These are phyloP conservation scores for Globisporangium emineosum DNA, from an alignment of 352 stramenopile species.

Conservation along the genomic window DNA sequence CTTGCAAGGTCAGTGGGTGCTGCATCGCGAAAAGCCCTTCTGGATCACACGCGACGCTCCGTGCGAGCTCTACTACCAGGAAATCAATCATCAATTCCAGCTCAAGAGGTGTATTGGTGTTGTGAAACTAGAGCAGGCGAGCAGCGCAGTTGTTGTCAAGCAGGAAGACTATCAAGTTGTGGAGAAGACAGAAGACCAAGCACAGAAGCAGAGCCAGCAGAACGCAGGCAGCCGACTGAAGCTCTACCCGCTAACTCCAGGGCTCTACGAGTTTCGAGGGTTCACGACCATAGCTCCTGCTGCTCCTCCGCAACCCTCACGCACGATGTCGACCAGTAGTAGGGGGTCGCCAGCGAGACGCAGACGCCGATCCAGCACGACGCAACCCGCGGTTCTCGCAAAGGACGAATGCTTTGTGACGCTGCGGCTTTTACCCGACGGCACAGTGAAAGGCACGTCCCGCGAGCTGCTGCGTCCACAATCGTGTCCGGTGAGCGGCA, in stretches of 20 bases:
- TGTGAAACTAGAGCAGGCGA: background rate
- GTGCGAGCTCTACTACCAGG: slow-evolving; percentile 17
- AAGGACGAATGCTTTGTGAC: slow-evolving; percentile 69
- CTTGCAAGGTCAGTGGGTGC: slow-evolving; percentile 6
- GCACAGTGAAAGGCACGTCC: slow-evolving; percentile 48
- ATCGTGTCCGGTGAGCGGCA: slow-evolving; percentile 41
- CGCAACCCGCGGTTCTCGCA: slow-evolving; percentile 8
- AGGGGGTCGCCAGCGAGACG: background rate
- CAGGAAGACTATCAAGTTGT: background rate
- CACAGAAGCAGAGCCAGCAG: background rate
- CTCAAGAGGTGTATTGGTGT: background rate
- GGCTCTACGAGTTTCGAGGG: slow-evolving; percentile 61
- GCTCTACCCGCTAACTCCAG: slow-evolving; percentile 50
- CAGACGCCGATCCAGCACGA: background rate
- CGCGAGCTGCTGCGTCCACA: slow-evolving; percentile 61
- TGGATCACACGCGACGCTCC: slow-evolving; percentile 17
- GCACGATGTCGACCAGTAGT: slow-evolving; percentile 20
- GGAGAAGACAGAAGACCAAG: background rate
- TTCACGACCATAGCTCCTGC: slow-evolving; percentile 46
- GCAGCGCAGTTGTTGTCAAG: background rate
- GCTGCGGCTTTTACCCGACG: slow-evolving; percentile 50
- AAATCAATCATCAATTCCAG: slow-evolving; percentile 12
- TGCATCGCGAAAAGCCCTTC: slow-evolving; percentile 15
- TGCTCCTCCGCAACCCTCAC: background rate
- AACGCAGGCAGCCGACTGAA: slow-evolving; percentile 4